Conservation (phyloP, 2,329 filamentous ascomycete species). For the Scolecobasidium constrictum region DNA sequence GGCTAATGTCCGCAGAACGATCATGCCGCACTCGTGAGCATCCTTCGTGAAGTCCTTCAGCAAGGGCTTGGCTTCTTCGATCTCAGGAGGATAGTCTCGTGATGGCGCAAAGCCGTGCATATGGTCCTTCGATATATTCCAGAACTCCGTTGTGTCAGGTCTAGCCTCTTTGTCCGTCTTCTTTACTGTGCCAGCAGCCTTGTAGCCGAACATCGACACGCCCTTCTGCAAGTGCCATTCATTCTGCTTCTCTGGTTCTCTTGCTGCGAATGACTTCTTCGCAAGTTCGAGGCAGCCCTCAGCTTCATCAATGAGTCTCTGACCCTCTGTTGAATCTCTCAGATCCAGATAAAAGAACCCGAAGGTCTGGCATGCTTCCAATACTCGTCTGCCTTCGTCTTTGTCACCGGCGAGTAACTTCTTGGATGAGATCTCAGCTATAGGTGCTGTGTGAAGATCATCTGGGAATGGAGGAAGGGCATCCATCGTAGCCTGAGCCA, state of each 20-base stretch:
- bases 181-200: conserved; percentile 9
- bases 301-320: conserved; percentile 1
- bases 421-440: conserved; percentile 29
- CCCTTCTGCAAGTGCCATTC: conserved; percentile 5
- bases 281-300: conserved; percentile 3
- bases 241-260: conserved; percentile 6
- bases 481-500: conserved; percentile 4
- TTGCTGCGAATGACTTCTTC: conserved; percentile 5
- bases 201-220: conserved; percentile 9
- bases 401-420: conserved; percentile 25
- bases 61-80: neutral
- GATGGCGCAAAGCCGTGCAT: conserved; percentile 7
- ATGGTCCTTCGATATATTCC: conserved; percentile 9
- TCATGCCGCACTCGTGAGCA: conserved; percentile 7
- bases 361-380: conserved; percentile 8
- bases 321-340: conserved; percentile 1
- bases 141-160: conserved; percentile 9
- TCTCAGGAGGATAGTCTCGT: conserved; percentile 3
- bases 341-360: conserved; percentile 11
- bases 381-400: neutral
- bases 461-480: conserved; percentile 28
- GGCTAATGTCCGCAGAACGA: conserved; percentile 3
- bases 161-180: conserved; percentile 4
- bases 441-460: conserved; percentile 27
- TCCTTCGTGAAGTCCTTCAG: conserved; percentile 6